Conservation (phyloP, 345 rosid species). For the Diplotaxis tenuifolia region DNA sequence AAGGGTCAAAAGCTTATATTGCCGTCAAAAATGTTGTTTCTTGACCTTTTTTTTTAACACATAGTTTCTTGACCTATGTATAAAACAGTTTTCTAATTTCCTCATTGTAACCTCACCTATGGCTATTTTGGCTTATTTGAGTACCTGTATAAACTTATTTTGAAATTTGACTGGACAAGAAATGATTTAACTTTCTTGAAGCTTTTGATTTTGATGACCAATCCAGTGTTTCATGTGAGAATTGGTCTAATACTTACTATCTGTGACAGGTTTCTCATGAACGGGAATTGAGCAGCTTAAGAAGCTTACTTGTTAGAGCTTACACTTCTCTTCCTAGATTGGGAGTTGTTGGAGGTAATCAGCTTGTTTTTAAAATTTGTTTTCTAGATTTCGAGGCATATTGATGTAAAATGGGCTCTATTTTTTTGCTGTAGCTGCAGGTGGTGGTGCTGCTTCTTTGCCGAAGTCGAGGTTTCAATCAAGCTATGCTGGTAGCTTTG, state of each 20-base stretch:
- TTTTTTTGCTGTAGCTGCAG: not conserved
- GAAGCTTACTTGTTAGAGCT: conserved; percentile 43
- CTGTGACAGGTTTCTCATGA: conserved; percentile 54
- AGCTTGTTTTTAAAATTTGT: not conserved
- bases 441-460: conserved; percentile 21
- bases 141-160: not conserved
- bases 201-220: not conserved
- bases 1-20: not conserved
- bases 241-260: not conserved
- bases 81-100: not conserved
- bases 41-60: too few relatives aligned
- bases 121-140: not conserved
- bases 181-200: not conserved
- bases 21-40: not conserved
- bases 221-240: not conserved
- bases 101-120: not conserved
- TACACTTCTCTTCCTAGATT: conserved; percentile 42
- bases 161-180: not conserved
- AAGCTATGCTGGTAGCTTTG: conserved; percentile 70
- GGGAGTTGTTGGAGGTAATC: conserved; percentile 45
- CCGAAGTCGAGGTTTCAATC: conserved; percentile 53
- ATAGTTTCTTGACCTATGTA: not conserved
- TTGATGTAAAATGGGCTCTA: conserved; percentile 3
- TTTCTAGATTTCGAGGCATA: not conserved
- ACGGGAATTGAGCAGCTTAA: conserved; percentile 39